These are phyloP conservation scores for Penicillium macrosclerotiorum DNA, from an alignment of 495 filamentous ascomycete genomes.

Conservation along the genomic window DNA sequence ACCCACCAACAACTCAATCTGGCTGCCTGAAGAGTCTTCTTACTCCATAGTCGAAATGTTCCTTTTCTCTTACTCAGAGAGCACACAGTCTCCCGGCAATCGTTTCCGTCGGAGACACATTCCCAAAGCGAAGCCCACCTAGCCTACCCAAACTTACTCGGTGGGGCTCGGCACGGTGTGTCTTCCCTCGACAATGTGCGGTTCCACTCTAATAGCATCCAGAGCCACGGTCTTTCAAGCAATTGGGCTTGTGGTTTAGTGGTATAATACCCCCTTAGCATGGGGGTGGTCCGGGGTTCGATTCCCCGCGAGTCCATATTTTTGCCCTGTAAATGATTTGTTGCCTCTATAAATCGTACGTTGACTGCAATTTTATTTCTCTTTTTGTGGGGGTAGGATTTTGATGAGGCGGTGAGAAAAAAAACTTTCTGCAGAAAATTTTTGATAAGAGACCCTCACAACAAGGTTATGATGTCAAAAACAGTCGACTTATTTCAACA, in stretches of 20 bases:
- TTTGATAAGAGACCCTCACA: not conserved
- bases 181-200: no score
- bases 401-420: no score
- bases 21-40: no score
- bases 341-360: no score
- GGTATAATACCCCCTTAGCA: conserved; percentile 47
- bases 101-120: conserved; percentile 9
- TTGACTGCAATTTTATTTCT: no score
- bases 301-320: conserved; percentile 52
- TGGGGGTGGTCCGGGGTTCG: conserved; percentile 58
- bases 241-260: conserved; percentile 47
- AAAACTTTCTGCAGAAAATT: conserved; percentile 2
- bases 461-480: not conserved
- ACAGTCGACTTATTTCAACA: not conserved
- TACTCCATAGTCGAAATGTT: no score
- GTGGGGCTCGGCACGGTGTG: conserved; percentile 2
- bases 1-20: no score
- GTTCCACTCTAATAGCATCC: no score
- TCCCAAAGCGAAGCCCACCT: not conserved
- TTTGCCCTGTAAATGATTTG: conserved; percentile 11
- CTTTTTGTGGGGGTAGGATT: no score
- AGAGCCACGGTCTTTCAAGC: conserved; percentile 2
- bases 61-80: no score
- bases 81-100: not conserved
- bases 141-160: not conserved